These are phyloP conservation scores for Canariomyces notabilis DNA, from an alignment of 2,329 filamentous ascomycete genomes.

Conservation along the genomic window DNA sequence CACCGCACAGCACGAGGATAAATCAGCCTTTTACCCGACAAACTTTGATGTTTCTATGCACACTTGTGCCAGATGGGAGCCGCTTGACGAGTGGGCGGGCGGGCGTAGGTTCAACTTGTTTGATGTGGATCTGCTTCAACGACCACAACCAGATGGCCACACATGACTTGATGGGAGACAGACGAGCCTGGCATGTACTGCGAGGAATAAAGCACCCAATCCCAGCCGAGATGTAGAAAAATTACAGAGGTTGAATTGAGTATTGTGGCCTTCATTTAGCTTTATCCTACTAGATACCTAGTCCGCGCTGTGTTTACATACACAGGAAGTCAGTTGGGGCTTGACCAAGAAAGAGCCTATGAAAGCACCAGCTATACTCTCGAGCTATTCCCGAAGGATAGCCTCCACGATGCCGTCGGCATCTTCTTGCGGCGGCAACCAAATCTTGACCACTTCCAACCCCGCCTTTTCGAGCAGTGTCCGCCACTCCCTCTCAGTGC, in stretches of 20 bases:
- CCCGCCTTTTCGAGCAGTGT: conserved; percentile 1
- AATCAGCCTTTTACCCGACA: too few relatives aligned
- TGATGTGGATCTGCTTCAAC: not conserved
- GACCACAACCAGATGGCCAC: not conserved
- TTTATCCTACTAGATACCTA: not conserved
- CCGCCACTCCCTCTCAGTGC: conserved; percentile 11
- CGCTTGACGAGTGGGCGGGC: not conserved
- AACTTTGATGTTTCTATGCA: too few relatives aligned
- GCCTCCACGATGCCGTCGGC: not conserved
- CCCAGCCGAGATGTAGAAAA: not conserved
- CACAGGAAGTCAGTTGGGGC: too few relatives aligned
- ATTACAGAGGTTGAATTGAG: not conserved
- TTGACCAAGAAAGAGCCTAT: not conserved
- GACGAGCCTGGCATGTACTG: not conserved
- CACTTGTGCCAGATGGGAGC: not conserved
- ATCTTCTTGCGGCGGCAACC: not conserved
- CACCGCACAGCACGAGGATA: too few relatives aligned
- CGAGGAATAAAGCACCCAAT: not conserved
- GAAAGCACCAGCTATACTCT: not conserved
- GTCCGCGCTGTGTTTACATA: too few relatives aligned
- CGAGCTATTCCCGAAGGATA: not conserved
- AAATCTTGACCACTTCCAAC: not conserved
- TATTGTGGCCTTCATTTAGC: not conserved
- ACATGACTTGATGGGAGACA: too few relatives aligned
- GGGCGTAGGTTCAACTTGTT: not conserved